phyloP scores from a whole-genome alignment of 768 basidiomycete genomes.

The Boletus fagicola region DNA sequence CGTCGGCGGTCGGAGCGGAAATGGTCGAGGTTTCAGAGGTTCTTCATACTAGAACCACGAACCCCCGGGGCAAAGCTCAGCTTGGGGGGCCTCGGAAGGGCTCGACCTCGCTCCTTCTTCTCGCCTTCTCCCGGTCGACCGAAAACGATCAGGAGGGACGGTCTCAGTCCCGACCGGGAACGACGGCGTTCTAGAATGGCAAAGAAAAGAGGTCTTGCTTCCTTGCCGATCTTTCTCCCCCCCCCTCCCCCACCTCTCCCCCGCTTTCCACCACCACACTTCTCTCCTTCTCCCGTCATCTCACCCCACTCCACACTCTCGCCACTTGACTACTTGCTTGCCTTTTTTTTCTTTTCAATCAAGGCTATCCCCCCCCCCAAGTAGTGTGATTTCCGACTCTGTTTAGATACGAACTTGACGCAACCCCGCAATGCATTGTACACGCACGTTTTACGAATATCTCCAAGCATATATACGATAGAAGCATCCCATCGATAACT shows the following conservation, averaged over 20 bases:
- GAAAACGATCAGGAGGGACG: neutral
- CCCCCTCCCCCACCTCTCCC: slow-evolving; percentile 6
- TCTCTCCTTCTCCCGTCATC: slow-evolving; percentile 12
- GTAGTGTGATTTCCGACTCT: neutral
- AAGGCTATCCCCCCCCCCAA: neutral
- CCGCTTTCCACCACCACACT: slow-evolving; percentile 3
- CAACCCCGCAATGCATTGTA: slow-evolving; percentile 30
- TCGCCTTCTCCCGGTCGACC: neutral
- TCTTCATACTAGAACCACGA: slow-evolving; percentile 22
- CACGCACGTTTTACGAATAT: slow-evolving; percentile 22
- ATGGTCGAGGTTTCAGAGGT: slow-evolving; percentile 26
- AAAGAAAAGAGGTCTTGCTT: neutral
- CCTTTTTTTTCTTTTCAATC: slow-evolving; percentile 1
- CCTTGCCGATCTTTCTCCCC: slow-evolving; percentile 12
- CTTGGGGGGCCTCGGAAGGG: neutral
- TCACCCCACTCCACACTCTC: neutral
- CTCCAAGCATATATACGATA: slow-evolving; percentile 24
- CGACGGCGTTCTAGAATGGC: slow-evolving; percentile 4
- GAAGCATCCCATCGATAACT: slow-evolving; percentile 19
- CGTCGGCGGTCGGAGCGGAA: slow-evolving; percentile 21
- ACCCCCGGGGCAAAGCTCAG: neutral
- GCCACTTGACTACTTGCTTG: neutral
- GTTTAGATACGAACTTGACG: slow-evolving; percentile 25
- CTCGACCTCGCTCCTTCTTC: neutral
- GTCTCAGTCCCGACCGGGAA: slow-evolving; percentile 6